Base-by-base conservation (phyloP, 1,284 basidiomycete species). In the Rhodotorula mucilaginosa region DNA sequence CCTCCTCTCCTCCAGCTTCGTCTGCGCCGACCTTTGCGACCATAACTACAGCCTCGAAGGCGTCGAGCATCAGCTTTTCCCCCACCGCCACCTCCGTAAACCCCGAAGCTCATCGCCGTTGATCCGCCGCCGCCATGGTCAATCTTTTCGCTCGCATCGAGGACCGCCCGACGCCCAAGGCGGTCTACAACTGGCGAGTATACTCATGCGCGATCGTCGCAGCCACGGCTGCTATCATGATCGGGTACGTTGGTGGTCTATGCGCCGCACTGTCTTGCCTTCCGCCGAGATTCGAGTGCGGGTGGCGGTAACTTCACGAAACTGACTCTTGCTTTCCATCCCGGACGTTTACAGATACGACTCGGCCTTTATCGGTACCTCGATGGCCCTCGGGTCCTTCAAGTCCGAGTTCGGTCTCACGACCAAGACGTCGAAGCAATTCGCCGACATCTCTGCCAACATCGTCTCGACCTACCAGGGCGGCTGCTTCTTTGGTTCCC, bases 161-260 rank as follows among this genome's bases (percentile, higher is more conserved):
- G 69, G 83, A 84, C 76, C 74, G 84, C 3, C 82, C 83, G 1
- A 83, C 83, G n/a, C 83, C 83, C 12, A 75, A 75, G 63, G 80
- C 83, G 61, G 82, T 86, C 31, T 86, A 86, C 82, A 86, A 86
- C 76, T 82, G 58, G 51, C 49, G 51, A 13, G 61, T 63, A 2
- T 63, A 54, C 39, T 7, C 49, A 18, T 52, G 62, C 54, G 71
- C 73, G 39, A 63, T 71, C 51, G 65, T 70, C 19, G 75, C 75
- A 5, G 70, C 75, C 0, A 61, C 61, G 10, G 72, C 69, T 4
- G 72, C 72, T 26, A 65, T 75, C 64, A 71, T 70, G 64, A 73
- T 73, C 49, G 72, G 67, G 49, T 73, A 44, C 39, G 39, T 44
- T 44, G 39, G 39, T 44, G 39, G 39, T 44, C 12, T 10, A 44